Evolutionary conservation across 2,329 filamentous ascomycete genomes (phyloP).

Genomic region (Colletotrichum cuscutae): DNA sequence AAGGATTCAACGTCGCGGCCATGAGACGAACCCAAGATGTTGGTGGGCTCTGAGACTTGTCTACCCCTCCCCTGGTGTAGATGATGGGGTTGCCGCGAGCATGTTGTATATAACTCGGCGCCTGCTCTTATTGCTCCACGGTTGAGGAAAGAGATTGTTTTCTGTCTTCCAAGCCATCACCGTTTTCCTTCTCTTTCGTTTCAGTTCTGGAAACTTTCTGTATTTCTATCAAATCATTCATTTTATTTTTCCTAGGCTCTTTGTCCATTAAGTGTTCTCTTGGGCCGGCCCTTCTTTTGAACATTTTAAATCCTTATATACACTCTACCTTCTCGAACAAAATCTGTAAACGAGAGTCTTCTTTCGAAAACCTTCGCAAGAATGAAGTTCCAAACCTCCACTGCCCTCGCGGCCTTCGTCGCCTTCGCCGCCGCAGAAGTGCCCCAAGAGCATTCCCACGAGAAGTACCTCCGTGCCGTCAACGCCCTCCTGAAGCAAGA

Average conservation of each 20-base stretch:
- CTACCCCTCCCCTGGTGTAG: not conserved
- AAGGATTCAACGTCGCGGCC: not conserved
- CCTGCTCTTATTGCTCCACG: not conserved
- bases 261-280: conserved; percentile 1
- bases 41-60: not conserved
- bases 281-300: conserved; percentile 37
- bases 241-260: conserved; percentile 16
- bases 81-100: not conserved
- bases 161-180: conserved; percentile 22
- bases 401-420: conserved; percentile 31
- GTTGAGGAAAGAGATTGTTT: not conserved
- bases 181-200: conserved; percentile 32
- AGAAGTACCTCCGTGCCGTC: conserved; percentile 57
- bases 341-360: not conserved
- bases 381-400: conserved; percentile 34
- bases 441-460: conserved; percentile 67
- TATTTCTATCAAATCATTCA: conserved; percentile 18
- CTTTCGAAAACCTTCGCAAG: too few species aligned
- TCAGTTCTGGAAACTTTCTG: conserved; percentile 37
- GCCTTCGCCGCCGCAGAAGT: conserved; percentile 50
- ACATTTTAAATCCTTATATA: not conserved
- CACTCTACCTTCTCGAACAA: not conserved
- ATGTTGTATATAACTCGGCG: conserved; percentile 26
- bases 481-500: conserved; percentile 57
- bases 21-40: conserved; percentile 23